Percentiles rank a stretch among this genome's conserved stretches.
Conservation (phyloP, 176 grass and related monocot genomes). For the Tillandsia leiboldiana region DNA sequence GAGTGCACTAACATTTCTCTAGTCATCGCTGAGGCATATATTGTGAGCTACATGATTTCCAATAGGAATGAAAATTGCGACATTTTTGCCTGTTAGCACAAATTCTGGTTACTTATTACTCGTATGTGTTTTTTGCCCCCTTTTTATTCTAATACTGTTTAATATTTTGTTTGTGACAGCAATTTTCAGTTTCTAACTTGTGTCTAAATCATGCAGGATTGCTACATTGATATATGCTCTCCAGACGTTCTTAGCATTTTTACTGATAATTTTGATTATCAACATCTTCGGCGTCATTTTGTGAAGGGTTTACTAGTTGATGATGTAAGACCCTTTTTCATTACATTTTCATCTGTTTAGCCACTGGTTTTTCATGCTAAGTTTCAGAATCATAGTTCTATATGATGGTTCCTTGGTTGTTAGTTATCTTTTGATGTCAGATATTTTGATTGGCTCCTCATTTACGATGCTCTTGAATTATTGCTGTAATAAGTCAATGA, state of each 20-base stretch:
- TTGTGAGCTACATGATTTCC: not conserved
- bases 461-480: not conserved
- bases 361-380: not conserved
- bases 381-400: too few relatives aligned
- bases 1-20: not conserved
- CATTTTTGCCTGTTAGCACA: not conserved
- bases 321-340: constrained; percentile 45
- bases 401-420: not conserved
- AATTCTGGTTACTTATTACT: too few relatives aligned
- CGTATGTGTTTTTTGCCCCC: too few relatives aligned
- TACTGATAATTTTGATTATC: constrained; percentile 97
- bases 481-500: not conserved
- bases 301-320: constrained; percentile 93
- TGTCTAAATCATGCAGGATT: constrained; percentile 47
- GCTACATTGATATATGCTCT: constrained; percentile 98
- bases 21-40: not conserved
- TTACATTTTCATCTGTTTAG: not conserved
- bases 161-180: not conserved
- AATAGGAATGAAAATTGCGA: too few relatives aligned
- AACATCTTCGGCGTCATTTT: constrained; percentile 96
- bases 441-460: not conserved
- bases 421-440: not conserved
- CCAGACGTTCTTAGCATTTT: constrained; percentile 88
- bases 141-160: too few relatives aligned
- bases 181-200: not conserved